Conservation (phyloP, 208 protist species). For the Acanthamoeba healyi region DNA sequence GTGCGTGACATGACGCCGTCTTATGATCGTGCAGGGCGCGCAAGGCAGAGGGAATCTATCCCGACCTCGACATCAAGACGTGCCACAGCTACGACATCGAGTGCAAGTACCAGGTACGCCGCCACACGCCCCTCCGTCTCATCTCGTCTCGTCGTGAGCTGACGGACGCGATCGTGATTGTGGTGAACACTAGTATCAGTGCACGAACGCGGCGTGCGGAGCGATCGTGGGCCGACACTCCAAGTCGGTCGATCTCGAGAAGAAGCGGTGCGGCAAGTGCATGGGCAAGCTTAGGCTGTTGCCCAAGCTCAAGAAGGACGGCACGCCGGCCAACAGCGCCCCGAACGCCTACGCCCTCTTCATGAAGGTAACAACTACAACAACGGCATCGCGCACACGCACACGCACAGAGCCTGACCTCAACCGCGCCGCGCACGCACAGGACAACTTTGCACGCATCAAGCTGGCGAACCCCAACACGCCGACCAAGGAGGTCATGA, state of each 20-base stretch:
- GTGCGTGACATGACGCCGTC: too few species aligned
- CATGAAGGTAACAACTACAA: conserved; percentile 63
- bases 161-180: too few species aligned
- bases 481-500: conserved; percentile 4
- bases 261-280: conserved; percentile 47
- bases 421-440: too few species aligned
- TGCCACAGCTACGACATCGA: conserved; percentile 72
- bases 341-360: conserved; percentile 43
- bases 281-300: conserved; percentile 56
- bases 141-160: background rate
- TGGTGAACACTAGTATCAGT: conserved; percentile 41
- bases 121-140: background rate
- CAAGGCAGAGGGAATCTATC: conserved; percentile 36
- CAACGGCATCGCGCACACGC: background rate
- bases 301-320: conserved; percentile 65
- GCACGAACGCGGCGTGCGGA: conserved; percentile 7
- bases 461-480: conserved; percentile 23
- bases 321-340: conserved; percentile 10
- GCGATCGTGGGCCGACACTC: conserved; percentile 48
- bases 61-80: conserved; percentile 33
- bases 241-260: conserved; percentile 26
- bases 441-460: conserved; percentile 17
- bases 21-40: background rate
- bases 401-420: background rate
- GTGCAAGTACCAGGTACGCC: conserved; percentile 15